These are phyloP conservation scores for Cutaneotrichosporon curvatum DNA, from an alignment of 1,284 basidiomycete genomes.

Conservation along the genomic window DNA sequence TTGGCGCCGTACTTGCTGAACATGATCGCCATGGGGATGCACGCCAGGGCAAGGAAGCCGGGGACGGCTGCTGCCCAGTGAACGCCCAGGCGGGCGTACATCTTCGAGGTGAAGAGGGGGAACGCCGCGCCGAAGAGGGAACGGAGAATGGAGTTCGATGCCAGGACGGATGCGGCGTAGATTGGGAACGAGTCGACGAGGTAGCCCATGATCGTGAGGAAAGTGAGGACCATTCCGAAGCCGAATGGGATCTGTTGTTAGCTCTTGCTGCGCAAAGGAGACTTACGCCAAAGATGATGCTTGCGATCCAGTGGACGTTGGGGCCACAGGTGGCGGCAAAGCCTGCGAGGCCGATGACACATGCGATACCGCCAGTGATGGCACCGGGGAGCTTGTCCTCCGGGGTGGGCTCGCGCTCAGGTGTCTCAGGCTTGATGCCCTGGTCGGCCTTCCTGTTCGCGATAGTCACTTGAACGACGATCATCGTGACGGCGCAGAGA, in stretches of 20 bases:
- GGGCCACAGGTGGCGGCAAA: conserved; percentile 45
- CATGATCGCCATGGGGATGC: conserved; percentile 10
- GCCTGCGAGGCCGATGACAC: conserved; percentile 44
- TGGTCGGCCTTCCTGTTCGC: conserved; percentile 54
- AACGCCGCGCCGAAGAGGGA: conserved; percentile 55
- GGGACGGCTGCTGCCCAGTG: conserved; percentile 51
- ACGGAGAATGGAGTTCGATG: conserved; percentile 60
- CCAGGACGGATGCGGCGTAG: conserved; percentile 54
- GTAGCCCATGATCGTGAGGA: conserved; percentile 45
- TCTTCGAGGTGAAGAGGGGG: conserved; percentile 53
- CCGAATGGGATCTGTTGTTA: conserved; percentile 66
- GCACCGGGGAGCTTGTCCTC: conserved; percentile 57
- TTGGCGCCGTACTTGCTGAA: conserved; percentile 44
- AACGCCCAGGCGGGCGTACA: conserved; percentile 56
- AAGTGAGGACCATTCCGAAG: conserved; percentile 51
- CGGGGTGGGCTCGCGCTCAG: conserved; percentile 49
- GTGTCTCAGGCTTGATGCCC: conserved; percentile 11
- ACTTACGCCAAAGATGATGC: conserved; percentile 53
- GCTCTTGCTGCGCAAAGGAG: conserved; percentile 47
- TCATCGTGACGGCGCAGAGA: conserved; percentile 53
- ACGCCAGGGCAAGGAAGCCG: conserved; percentile 24
- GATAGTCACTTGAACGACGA: conserved; percentile 34
- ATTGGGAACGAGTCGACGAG: conserved; percentile 56
- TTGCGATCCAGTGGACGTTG: conserved; percentile 51
- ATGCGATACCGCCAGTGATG: conserved; percentile 41